Evolutionary conservation across 2,329 filamentous ascomycete genomes (phyloP).

Genomic region (Trichophyton simii): DNA sequence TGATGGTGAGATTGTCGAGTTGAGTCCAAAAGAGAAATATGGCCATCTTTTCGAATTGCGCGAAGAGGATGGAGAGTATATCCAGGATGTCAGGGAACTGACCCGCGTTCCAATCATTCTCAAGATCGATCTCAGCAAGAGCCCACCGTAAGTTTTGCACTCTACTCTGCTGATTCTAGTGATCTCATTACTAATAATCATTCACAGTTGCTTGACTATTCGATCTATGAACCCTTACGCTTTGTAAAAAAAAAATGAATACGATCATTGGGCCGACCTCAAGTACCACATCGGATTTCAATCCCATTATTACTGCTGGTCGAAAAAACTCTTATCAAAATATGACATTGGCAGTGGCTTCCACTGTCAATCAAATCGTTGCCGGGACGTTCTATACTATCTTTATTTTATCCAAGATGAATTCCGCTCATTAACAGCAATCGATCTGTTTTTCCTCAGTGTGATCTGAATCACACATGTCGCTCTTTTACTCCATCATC

Average conservation of each 20-base stretch:
- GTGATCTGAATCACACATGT: background rate
- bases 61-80: slow-evolving; percentile 88
- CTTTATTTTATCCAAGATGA: background rate
- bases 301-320: background rate
- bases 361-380: background rate
- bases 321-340: background rate
- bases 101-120: slow-evolving; percentile 92
- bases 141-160: slow-evolving; percentile 68
- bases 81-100: slow-evolving; percentile 98
- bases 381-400: background rate
- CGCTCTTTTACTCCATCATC: background rate
- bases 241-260: slow-evolving; percentile 22
- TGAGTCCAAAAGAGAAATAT: slow-evolving; percentile 71
- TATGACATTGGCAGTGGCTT: background rate
- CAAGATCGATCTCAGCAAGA: slow-evolving; percentile 97
- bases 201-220: slow-evolving; percentile 36
- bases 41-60: slow-evolving; percentile 76
- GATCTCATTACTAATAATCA: background rate
- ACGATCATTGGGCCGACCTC: background rate
- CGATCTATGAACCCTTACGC: slow-evolving; percentile 41
- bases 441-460: background rate
- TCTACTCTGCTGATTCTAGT: background rate
- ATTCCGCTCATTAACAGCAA: background rate
- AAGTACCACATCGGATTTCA: background rate
- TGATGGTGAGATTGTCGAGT: too few relatives aligned